Evolutionary conservation across 2,329 filamentous ascomycete genomes (phyloP).

Genomic region (Aspergillus novoparasiticus): DNA sequence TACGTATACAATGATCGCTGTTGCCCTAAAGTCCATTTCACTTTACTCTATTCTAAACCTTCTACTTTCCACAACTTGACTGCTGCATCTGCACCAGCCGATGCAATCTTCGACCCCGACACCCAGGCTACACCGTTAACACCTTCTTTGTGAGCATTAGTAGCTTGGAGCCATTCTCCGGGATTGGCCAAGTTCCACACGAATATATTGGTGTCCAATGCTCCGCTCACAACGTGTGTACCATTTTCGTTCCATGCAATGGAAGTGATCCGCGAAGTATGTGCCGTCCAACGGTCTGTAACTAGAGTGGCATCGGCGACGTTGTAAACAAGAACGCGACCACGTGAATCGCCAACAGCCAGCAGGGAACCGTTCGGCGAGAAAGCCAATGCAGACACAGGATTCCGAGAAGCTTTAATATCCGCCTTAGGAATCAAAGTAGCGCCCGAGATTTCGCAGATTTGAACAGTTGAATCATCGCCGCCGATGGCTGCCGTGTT

Average conservation of each 20-base stretch:
- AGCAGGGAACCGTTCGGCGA: constrained; percentile 75
- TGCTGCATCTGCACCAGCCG: constrained; percentile 81
- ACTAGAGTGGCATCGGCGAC: constrained; percentile 68
- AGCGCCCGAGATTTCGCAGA: constrained; percentile 68
- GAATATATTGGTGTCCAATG: constrained; percentile 87
- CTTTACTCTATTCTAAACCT: constrained; percentile 45
- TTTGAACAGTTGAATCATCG: constrained; percentile 71
- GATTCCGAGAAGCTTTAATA: constrained; percentile 69
- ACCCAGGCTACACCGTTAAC: constrained; percentile 87
- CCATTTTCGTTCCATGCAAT: constrained; percentile 78
- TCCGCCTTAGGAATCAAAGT: constrained; percentile 57
- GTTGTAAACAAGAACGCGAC: constrained; percentile 84
- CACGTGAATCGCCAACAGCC: constrained; percentile 78
- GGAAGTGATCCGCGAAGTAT: constrained; percentile 68
- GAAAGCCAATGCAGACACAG: constrained; percentile 80
- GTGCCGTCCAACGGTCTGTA: constrained; percentile 77
- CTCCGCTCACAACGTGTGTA: constrained; percentile 79
- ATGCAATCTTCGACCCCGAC: constrained; percentile 68
- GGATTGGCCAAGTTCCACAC: constrained; percentile 87
- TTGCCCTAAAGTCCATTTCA: not conserved
- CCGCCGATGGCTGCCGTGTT: constrained; percentile 74
- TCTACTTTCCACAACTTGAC: constrained; percentile 84
- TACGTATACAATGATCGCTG: not conserved
- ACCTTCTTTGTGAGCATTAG: constrained; percentile 94
- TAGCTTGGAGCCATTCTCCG: constrained; percentile 77